Percentiles rank a stretch among this genome's conserved stretches.
Conservation (phyloP, 768 basidiomycete species). For the Asterophora lycoperdoides region DNA sequence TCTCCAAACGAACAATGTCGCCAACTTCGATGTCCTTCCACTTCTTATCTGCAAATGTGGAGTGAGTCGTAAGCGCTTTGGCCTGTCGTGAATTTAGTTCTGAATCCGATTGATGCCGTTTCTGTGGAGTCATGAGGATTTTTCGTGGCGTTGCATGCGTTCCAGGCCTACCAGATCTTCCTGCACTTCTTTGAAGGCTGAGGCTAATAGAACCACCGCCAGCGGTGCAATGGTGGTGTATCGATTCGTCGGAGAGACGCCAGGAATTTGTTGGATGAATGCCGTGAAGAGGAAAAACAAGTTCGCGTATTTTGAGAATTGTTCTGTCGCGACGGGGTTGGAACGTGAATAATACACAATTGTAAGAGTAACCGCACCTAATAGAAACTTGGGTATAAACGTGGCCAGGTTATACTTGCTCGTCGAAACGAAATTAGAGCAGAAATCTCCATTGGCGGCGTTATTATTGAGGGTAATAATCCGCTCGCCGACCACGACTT, state of each 20-base stretch:
- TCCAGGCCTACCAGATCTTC: constrained; percentile 77
- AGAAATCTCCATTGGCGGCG: constrained; percentile 58
- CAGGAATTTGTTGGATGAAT: constrained; percentile 95
- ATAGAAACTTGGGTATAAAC: constrained; percentile 90
- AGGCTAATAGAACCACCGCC: constrained; percentile 82
- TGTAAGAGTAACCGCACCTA: constrained; percentile 51
- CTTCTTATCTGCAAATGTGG: constrained; percentile 65
- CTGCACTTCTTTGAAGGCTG: constrained; percentile 92
- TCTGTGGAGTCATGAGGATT: constrained; percentile 41
- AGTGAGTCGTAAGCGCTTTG: constrained; percentile 64
- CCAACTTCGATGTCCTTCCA: constrained; percentile 92
- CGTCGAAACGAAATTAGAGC: constrained; percentile 84
- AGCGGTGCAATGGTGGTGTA: constrained; percentile 96
- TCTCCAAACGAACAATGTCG: constrained; percentile 87
- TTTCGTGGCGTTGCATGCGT: neutral
- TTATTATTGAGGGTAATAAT: constrained; percentile 80
- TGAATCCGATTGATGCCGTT: constrained; percentile 93
- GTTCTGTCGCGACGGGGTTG: constrained; percentile 49
- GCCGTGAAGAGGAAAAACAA: constrained; percentile 98
- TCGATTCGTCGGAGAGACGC: constrained; percentile 91
- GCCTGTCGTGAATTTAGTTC: constrained; percentile 84
- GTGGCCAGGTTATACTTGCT: constrained; percentile 90
- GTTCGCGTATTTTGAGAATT: constrained; percentile 99
- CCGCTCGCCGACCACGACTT: constrained; percentile 66
- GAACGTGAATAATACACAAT: neutral